Conservation (phyloP, 2,329 filamentous ascomycete genomes). For the Neonectria ditissima region DNA sequence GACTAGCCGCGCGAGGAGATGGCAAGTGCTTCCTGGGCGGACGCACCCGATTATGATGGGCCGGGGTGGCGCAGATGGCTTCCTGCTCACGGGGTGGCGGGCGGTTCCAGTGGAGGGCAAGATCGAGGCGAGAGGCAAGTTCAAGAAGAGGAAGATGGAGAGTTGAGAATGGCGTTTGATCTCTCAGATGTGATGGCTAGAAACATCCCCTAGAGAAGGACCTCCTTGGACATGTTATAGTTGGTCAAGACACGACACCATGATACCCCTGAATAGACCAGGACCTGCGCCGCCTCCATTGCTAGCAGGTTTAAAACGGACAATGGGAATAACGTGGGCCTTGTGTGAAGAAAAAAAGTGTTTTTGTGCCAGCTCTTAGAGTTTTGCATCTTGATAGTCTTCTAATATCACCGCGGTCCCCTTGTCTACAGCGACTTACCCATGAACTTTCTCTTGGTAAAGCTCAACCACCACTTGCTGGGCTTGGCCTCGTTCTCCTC, state of each 20-base stretch:
- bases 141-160: conserved; percentile 75
- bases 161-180: conserved; percentile 24
- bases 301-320: conserved; percentile 13
- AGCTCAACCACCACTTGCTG: conserved; percentile 97
- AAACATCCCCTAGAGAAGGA: conserved; percentile 10
- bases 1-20: conserved; percentile 80
- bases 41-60: conserved; percentile 96
- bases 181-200: conserved; percentile 14
- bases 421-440: conserved; percentile 80
- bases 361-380: conserved; percentile 36
- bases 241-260: conserved; percentile 32
- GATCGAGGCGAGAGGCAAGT: conserved; percentile 85
- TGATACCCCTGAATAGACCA: conserved; percentile 38
- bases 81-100: conserved; percentile 84
- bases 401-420: conserved; percentile 33
- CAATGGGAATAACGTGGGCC: conserved; percentile 13
- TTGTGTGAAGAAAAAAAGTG: conserved; percentile 26
- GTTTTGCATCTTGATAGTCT: conserved; percentile 33
- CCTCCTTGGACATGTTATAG: conserved; percentile 24
- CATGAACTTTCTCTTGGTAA: conserved; percentile 99
- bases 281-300: conserved; percentile 30
- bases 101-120: conserved; percentile 83
- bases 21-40: conserved; percentile 91
- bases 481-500: conserved; percentile 80
- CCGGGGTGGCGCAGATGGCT: conserved; percentile 88